Conservation (phyloP, 148 eudicot species). For the Dianthus caryophyllus region DNA sequence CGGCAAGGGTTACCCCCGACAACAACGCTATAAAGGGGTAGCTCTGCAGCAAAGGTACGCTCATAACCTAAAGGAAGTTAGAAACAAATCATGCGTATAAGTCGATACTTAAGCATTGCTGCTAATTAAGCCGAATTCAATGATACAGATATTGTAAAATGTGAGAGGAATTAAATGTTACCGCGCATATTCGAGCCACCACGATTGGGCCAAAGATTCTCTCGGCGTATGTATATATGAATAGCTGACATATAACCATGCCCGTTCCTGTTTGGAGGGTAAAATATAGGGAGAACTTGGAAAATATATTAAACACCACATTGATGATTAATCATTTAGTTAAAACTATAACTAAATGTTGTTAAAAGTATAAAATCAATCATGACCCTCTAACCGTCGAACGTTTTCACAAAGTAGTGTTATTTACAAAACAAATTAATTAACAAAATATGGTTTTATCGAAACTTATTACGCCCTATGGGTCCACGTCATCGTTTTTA, state of each 20-base stretch:
- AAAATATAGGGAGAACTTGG: too few species aligned
- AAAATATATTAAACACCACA: too few species aligned
- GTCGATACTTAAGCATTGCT: background rate
- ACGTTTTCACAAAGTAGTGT: too few species aligned
- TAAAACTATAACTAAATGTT: too few species aligned
- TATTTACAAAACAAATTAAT: too few species aligned
- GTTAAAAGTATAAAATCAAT: too few species aligned
- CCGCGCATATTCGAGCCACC: slow-evolving; percentile 58
- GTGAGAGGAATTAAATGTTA: slow-evolving; percentile 21
- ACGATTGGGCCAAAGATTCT: slow-evolving; percentile 47
- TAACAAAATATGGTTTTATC: too few species aligned
- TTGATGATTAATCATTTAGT: too few species aligned
- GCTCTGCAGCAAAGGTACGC: slow-evolving; percentile 44
- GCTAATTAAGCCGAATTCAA: background rate
- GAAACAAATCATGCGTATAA: background rate
- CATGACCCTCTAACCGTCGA: too few species aligned
- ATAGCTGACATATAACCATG: slow-evolving; percentile 53
- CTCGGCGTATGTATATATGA: slow-evolving; percentile 47
- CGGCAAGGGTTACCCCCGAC: slow-evolving; percentile 48
- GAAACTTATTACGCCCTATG: too few species aligned
- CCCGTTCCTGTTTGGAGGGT: slow-evolving; percentile 60
- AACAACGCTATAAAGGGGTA: slow-evolving; percentile 53
- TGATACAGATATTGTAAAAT: background rate
- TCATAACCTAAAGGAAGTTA: slow-evolving; percentile 30
- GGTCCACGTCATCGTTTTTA: too few species aligned